Base-by-base conservation (phyloP, 2,329 filamentous ascomycete genomes). In the Sporothrix mexicana region DNA sequence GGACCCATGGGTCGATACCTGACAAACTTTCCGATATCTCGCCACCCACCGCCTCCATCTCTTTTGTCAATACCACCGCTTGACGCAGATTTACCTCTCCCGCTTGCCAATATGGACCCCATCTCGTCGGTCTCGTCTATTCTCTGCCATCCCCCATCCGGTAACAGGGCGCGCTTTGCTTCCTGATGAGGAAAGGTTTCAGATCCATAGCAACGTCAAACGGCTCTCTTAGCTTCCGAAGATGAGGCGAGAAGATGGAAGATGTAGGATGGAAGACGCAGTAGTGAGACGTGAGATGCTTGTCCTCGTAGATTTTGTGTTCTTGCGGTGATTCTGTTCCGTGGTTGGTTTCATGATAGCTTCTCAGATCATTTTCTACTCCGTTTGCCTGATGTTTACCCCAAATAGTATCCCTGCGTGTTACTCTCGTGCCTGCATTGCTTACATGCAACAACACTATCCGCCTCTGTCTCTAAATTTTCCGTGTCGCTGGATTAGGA, bases 101-200 rank as follows among this genome's bases (percentile, higher is more conserved):
- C 12, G 10, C 51, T 49, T 36, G 64, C 64, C 23, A 51, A 45
- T 30, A 8, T 59, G 7, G 6, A 36, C 25, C 13, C 30, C n/a
- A 17, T 10, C n/a, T 13, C 36, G 36, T n/a, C 59, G 36, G 15
- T 64, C n/a, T 53, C 15, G n/a, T 17, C 57, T 8, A 41, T 36
- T 36, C 30, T 8, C 6, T 17, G 12, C 61, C 41, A 45, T 41
- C 20, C 62, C 43, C 23, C 23, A 66, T 66, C 62, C 62, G 62
- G 20, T 17, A 13, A 20, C 61, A 36, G 43, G 64, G 64, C 64
- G 64, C 64, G 64, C 45, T 51, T 68, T 68, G 45, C 23, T 68
- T 68, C 64, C 64, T 51, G 45, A 68, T 36, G 23, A 12, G 64
- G 64, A 45, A 68, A 53, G 47, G 64, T 49, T 67, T 66, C n/a